Evolutionary conservation across 2,329 filamentous ascomycete species (phyloP).

Genomic region (Trichoderma sp.): DNA sequence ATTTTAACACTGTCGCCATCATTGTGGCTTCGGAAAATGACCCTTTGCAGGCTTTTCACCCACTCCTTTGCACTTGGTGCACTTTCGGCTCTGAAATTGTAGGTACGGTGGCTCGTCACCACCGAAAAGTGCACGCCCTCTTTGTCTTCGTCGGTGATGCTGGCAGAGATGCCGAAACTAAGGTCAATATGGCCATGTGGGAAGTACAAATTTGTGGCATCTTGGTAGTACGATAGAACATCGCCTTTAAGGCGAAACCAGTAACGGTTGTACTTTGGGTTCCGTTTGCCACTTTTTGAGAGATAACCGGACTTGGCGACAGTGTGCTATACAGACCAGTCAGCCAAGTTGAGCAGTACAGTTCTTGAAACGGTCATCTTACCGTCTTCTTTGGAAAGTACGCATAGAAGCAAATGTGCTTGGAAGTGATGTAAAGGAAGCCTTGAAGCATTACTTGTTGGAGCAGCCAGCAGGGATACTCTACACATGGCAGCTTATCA

Average conservation of each 20-base stretch:
- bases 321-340: slow-evolving; percentile 50
- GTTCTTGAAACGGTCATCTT: slow-evolving; percentile 33
- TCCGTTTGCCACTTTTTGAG: slow-evolving; percentile 82
- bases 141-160: slow-evolving; percentile 70
- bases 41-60: slow-evolving; percentile 89
- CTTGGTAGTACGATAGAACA: slow-evolving; percentile 83
- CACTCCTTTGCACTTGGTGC: slow-evolving; percentile 87
- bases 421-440: slow-evolving; percentile 91
- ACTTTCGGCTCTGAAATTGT: slow-evolving; percentile 87
- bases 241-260: slow-evolving; percentile 94
- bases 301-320: slow-evolving; percentile 85
- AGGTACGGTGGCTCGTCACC: slow-evolving; percentile 76
- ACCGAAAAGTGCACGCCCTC: slow-evolving; percentile 76
- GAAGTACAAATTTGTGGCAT: slow-evolving; percentile 84
- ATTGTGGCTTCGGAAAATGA: slow-evolving; percentile 94
- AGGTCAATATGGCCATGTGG: slow-evolving; percentile 89
- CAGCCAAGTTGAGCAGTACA: slow-evolving; percentile 18
- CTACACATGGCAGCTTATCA: slow-evolving; percentile 40
- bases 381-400: slow-evolving; percentile 92
- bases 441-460: slow-evolving; percentile 91
- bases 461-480: slow-evolving; percentile 91
- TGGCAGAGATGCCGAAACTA: slow-evolving; percentile 86
- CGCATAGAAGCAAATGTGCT: slow-evolving; percentile 95
- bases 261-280: slow-evolving; percentile 82
- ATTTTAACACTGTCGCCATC: slow-evolving; percentile 98